Evolutionary conservation across 2,329 filamentous ascomycete species (phyloP).

Genomic region (Aspergillus luchuensis): DNA sequence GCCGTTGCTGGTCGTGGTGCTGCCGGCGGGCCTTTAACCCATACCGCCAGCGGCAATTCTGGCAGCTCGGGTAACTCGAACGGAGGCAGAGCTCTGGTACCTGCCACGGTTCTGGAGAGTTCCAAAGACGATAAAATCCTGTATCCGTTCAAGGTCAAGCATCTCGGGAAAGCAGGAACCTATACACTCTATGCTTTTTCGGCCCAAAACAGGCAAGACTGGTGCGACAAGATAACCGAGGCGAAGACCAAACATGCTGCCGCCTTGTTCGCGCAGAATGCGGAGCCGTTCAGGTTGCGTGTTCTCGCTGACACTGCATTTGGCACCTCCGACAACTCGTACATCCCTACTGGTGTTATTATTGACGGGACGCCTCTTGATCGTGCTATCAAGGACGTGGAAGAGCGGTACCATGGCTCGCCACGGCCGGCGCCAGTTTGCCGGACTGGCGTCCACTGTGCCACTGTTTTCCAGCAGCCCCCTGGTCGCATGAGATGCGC

Average conservation of each 20-base stretch:
- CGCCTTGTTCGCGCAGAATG: constrained; percentile 85
- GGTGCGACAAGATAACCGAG: constrained; percentile 91
- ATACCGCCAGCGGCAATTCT: constrained; percentile 69
- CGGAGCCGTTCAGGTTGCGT: constrained; percentile 88
- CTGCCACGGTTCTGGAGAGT: constrained; percentile 53
- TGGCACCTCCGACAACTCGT: constrained; percentile 47
- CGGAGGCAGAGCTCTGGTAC: constrained; percentile 49
- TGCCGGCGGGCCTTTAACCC: constrained; percentile 48
- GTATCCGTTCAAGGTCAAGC: constrained; percentile 94
- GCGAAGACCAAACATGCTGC: constrained; percentile 93
- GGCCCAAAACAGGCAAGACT: constrained; percentile 74
- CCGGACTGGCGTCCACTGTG: constrained; percentile 85
- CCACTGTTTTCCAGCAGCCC: constrained; percentile 80
- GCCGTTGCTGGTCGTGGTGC: constrained; percentile 48
- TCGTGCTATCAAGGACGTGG: constrained; percentile 84
- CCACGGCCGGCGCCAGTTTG: constrained; percentile 75
- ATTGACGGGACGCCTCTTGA: constrained; percentile 92
- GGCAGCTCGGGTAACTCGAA: constrained; percentile 66
- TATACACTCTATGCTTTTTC: constrained; percentile 87
- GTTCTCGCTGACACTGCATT: constrained; percentile 94
- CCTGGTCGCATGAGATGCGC: constrained; percentile 86
- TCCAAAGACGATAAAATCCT: constrained; percentile 77
- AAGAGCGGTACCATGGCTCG: constrained; percentile 67
- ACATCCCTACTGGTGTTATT: constrained; percentile 67
- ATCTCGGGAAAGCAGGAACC: constrained; percentile 81